Base-by-base conservation (phyloP, 805 yeast genomes). In the Saccharomycopsis sp. region DNA sequence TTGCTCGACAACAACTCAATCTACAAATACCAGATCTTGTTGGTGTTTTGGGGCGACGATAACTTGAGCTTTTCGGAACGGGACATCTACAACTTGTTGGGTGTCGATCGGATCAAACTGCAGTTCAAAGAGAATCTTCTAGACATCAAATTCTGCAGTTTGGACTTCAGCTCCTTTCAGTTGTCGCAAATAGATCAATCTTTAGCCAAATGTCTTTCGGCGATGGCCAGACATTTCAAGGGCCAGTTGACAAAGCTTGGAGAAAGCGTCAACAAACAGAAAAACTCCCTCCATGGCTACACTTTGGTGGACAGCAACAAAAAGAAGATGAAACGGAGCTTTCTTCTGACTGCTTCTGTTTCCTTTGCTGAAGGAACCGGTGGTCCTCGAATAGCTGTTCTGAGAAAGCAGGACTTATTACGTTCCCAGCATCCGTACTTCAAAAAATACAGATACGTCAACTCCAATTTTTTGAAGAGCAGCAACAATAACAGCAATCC, bases 21-120 rank as follows among this genome's bases (percentile, higher is more conserved):
- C 48, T 78, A 70, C 63, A 70, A 70, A 58, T 69, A 75, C 2
- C 76, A 75, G 52, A 63, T 80, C 2, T 54, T 79, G 16, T 57
- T 79, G 3, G 52, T 79, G 15, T 73, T 67, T 58, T 80, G 83
- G 83, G 77, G 74, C 2, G 50, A 46, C 3, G 51, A 34, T 4
- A 15, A 34, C 8, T 37, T 21, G 14, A 12, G 16, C 7, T 23
- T 53, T 37, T 18, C 54, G 2, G 63, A 60, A 16, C 12, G 21
- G 12, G 57, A 60, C 12, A 53, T 57, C 9, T 60, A 60, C 34
- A 16, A 57, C 8, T 34, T 21, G 12, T 37, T 60, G 9, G 52
- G 50, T 16, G 53, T 60, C 24, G 61, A 55, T 24, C 2, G 8
- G 4, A 24, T 60, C 24, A 60, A 60, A 40, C 37, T 18, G 3